Evolutionary conservation across 2,329 filamentous ascomycete genomes (phyloP).

Genomic region (Claviceps digitariae): DNA sequence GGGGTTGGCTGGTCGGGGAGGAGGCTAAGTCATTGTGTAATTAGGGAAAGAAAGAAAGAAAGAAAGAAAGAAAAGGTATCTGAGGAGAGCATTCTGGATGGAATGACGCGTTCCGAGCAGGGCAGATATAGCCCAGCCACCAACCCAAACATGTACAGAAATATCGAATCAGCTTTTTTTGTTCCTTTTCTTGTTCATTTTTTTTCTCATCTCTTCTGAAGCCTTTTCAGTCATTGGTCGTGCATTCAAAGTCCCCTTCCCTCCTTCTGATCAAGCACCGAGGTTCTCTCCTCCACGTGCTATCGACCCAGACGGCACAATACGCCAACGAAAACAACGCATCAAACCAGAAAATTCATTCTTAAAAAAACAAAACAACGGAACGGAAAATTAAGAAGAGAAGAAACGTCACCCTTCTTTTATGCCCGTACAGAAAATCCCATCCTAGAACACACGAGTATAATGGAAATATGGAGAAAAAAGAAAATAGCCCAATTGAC

Average conservation of each 20-base stretch:
- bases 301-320: too few species aligned
- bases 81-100: too few species aligned
- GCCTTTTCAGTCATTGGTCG: background rate
- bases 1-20: constrained; percentile 46
- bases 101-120: too few species aligned
- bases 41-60: background rate
- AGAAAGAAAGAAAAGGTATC: too few species aligned
- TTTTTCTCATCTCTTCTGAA: background rate
- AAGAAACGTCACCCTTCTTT: background rate
- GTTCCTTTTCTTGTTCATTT: too few species aligned
- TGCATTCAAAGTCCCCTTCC: background rate
- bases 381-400: background rate
- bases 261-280: background rate
- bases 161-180: too few species aligned
- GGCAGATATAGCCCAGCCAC: too few species aligned
- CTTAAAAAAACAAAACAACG: background rate
- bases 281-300: background rate
- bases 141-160: too few species aligned
- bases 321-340: background rate
- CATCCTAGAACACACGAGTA: background rate
- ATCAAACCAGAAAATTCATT: background rate
- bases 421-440: background rate
- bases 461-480: background rate
- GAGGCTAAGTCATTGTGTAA: too few species aligned
- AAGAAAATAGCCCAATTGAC: background rate